Evolutionary conservation across 768 basidiomycete species (phyloP), one percentile per base, ranked within the genome.

Genomic region (Pluteus cervinus): DNA sequence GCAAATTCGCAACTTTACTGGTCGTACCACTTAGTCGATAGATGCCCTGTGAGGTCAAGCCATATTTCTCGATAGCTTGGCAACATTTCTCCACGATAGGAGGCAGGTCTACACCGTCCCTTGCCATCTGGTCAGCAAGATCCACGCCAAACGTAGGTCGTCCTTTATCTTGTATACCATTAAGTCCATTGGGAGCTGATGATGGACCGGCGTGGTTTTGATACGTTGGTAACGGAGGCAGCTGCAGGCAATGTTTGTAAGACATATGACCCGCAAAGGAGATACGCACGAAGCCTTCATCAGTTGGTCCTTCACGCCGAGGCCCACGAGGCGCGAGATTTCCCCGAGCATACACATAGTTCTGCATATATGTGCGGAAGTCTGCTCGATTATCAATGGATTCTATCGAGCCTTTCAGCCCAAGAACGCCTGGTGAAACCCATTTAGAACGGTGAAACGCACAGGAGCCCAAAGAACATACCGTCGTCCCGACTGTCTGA

Each of bases 311-410:
- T 48, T 96, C 89, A 44, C 92, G 70, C 43, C 86, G 71, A 20
- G 87, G 89, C n/a, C 86, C 89, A 25, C 79, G 69, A 10, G 62
- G 58, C 20, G 66, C 63, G 25, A 56, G 61, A 33, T 71, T 66
- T 8, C 83, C 86, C 43, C 86, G 85, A 20, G 90, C 90, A 52
- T 93, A 90, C 1, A 87, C 83, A 54, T 94, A 99, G 55, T 96
- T 91, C 55, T 96, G 90, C 93, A 99, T 97, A 56, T 84, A 99
- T 6, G 74, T 79, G 63, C 86, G 94, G 66, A 99, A 98, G 60
- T 99, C 96, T 24, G 81, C 72, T 25, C 92, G 79, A 50, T 92
- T 92, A 61, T 99, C 94, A 48, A 99, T 96, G 4, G 79, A 75
- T 56, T 97, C 93, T 41, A 86, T 82, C 16, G 88, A 77, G 2